Evolutionary conservation across 495 filamentous ascomycete genomes (phyloP).

Genomic region (Aspergillus mulundensis): DNA sequence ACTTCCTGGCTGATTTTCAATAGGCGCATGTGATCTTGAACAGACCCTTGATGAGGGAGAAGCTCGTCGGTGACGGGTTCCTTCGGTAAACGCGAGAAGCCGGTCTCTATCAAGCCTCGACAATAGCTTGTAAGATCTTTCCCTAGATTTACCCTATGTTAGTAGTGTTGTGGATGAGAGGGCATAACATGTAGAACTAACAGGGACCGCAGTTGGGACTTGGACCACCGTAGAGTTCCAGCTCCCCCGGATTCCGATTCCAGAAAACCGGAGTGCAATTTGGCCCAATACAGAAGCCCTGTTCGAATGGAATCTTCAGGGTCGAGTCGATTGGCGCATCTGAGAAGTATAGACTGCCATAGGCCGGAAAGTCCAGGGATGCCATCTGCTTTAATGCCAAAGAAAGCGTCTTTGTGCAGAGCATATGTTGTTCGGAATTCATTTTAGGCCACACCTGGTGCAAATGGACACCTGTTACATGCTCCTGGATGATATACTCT

Average conservation of each 20-base stretch:
- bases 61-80: too few species aligned
- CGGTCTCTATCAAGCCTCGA: conserved; percentile 29
- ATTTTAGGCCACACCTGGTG: conserved; percentile 37
- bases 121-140: conserved; percentile 26
- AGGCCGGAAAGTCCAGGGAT: conserved; percentile 37
- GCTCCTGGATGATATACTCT: conserved; percentile 48
- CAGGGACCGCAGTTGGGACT: conserved; percentile 35
- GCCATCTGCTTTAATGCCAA: conserved; percentile 33
- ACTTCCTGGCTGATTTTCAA: conserved; percentile 27
- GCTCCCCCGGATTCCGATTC: conserved; percentile 34
- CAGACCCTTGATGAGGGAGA: too few species aligned
- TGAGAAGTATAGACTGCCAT: conserved; percentile 39
- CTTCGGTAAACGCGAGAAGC: too few species aligned
- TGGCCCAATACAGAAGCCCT: conserved; percentile 39
- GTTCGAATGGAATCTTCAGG: conserved; percentile 25
- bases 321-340: conserved; percentile 23
- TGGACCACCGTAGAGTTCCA: conserved; percentile 25
- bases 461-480: conserved; percentile 33
- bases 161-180: too few species aligned
- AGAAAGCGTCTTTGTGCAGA: conserved; percentile 32
- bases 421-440: conserved; percentile 33
- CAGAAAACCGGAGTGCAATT: conserved; percentile 37
- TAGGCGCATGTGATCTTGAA: too few species aligned
- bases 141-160: too few species aligned
- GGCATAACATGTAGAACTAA: conserved; percentile 19